Evolutionary conservation across 106 monocot genomes (phyloP).

Genomic region (Amphibolis antarctica): DNA sequence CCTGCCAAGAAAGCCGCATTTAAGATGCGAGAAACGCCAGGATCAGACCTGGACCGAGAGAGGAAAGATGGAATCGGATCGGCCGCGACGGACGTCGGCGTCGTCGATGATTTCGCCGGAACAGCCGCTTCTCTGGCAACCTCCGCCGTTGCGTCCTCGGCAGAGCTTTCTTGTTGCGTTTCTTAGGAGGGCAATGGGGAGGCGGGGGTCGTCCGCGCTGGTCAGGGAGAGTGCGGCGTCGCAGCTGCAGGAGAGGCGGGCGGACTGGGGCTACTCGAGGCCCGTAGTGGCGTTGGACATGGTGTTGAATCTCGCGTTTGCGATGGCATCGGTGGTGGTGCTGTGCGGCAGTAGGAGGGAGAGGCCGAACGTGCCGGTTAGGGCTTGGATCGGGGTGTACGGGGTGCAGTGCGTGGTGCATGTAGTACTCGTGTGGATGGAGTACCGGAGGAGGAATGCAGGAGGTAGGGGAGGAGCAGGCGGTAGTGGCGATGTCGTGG

Average conservation of each 20-base stretch:
- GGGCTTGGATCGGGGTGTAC: conserved; percentile 63
- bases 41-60: no score
- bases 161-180: conserved; percentile 28
- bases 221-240: conserved; percentile 68
- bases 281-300: conserved; percentile 70
- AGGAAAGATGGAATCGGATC: not conserved
- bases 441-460: conserved; percentile 34
- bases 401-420: conserved; percentile 67
- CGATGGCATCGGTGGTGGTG: conserved; percentile 25
- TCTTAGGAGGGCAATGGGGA: conserved; percentile 38
- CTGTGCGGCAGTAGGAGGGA: conserved; percentile 30
- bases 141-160: not conserved
- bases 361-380: conserved; percentile 36
- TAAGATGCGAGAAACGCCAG: no score
- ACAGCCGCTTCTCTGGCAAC: conserved; percentile 21
- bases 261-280: conserved; percentile 65
- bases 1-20: no score
- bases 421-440: conserved; percentile 50
- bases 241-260: conserved; percentile 65
- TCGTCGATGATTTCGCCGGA: conserved; percentile 13
- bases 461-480: conserved; percentile 1
- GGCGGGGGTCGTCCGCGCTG: conserved; percentile 36
- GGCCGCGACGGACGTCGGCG: not conserved
- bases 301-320: conserved; percentile 69
- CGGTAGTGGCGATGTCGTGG: conserved; percentile 1